These are phyloP conservation scores for Xerocomellus amylosporus DNA, from an alignment of 768 basidiomycete species.

Conservation along the genomic window DNA sequence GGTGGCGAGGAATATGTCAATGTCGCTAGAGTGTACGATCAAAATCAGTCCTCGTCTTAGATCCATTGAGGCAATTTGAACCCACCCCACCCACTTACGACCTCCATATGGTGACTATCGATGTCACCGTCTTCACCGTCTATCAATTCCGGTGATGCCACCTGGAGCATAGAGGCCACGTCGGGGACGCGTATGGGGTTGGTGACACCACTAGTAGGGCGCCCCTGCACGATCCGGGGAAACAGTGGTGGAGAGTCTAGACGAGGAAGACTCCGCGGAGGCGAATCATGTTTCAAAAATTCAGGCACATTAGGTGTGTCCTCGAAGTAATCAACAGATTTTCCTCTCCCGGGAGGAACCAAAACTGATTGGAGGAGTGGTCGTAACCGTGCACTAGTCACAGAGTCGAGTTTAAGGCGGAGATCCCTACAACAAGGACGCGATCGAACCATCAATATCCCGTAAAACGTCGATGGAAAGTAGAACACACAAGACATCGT, in stretches of 20 bases:
- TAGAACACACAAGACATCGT: constrained; percentile 42
- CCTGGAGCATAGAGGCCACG: constrained; percentile 26
- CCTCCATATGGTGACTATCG: constrained; percentile 48
- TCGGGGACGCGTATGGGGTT: constrained; percentile 24
- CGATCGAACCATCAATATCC: neutral
- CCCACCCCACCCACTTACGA: constrained; percentile 68
- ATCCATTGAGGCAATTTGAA: constrained; percentile 13
- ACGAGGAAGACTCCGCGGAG: constrained; percentile 21
- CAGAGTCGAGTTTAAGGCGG: constrained; percentile 30
- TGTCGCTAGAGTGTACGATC: constrained; percentile 16
- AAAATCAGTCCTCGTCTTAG: constrained; percentile 3
- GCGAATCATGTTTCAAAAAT: constrained; percentile 34
- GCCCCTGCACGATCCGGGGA: constrained; percentile 27
- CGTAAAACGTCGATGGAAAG: neutral
- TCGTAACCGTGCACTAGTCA: constrained; percentile 23
- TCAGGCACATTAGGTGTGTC: constrained; percentile 20
- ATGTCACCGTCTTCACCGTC: constrained; percentile 45
- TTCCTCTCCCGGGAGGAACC: constrained; percentile 14
- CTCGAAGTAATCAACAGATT: constrained; percentile 9
- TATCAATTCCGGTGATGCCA: constrained; percentile 24
- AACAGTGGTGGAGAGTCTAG: constrained; percentile 47
- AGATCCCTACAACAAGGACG: constrained; percentile 28
- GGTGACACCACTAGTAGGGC: neutral
- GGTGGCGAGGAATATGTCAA: constrained; percentile 44
- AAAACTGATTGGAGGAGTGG: constrained; percentile 29